Evolutionary conservation across 2,329 filamentous ascomycete species (phyloP), one percentile per base, ranked within the genome.

Genomic region (Sarocladium kiliense): DNA sequence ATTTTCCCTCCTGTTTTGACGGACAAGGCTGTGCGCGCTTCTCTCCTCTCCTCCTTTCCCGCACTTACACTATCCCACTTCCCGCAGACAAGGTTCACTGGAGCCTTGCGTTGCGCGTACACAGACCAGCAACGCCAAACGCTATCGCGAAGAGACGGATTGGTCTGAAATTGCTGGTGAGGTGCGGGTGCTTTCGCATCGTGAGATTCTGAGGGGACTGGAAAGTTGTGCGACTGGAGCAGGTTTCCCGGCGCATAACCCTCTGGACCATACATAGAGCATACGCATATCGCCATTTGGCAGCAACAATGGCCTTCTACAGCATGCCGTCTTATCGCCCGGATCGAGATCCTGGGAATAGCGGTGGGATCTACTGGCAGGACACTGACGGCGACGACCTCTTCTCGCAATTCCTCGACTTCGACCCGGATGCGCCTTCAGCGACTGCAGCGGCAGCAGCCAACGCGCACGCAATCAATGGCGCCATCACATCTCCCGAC

Each of bases 321-420:
- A 51, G 47, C 47, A 51, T 51, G 47, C 47, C 47, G 23, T n/a
- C 44, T 5, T 51, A 34, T 23, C 47, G 47, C 27, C 47, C 26
- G n/a, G 47, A 51, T 14, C 47, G 47, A 16, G 47, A 51, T 16
- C 18, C 47, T 12, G 26, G 47, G 10, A 21, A 21, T 3, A 32
- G 25, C 18, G 27, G 12, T 27, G 47, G 27, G 5, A 51, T 51
- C 3, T 51, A 51, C 30, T 51, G 47, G 47, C 47, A 51, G 30
- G 47, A 51, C n/a, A 51, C 26, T 6, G 47, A 51, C n/a, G 47
- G 47, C 47, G 47, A 51, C 18, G 47, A 51, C 19, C 47, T 51
- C 47, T 51, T 51, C 47, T 51, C 47, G 11, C 47, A 51, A 18
- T 51, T 51, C 30, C 47, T 51, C 47, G 47, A 51, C 47, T 51